These are phyloP conservation scores for Zopfia rhizophila DNA, from an alignment of 2,329 filamentous ascomycete species.

Conservation along the genomic window DNA sequence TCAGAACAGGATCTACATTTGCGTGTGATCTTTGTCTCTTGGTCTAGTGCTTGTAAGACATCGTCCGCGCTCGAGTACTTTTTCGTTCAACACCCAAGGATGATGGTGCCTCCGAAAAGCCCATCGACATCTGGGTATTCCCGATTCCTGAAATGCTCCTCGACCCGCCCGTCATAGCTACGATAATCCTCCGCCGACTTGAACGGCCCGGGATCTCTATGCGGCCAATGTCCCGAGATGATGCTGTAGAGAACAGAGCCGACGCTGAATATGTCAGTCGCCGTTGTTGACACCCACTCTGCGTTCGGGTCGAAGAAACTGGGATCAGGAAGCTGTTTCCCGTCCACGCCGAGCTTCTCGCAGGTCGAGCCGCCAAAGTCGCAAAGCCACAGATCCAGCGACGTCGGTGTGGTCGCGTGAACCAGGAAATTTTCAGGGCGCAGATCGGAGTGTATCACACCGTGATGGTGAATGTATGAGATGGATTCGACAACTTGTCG, in stretches of 20 bases:
- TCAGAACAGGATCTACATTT: slow-evolving; percentile 4
- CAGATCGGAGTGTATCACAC: slow-evolving; percentile 49
- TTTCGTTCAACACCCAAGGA: slow-evolving; percentile 15
- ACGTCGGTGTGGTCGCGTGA: slow-evolving; percentile 28
- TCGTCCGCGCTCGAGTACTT: slow-evolving; percentile 10
- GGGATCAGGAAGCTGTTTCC: slow-evolving; percentile 18
- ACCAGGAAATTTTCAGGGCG: slow-evolving; percentile 46
- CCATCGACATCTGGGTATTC: slow-evolving; percentile 14
- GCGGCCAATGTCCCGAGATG: slow-evolving; percentile 29
- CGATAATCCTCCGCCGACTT: slow-evolving; percentile 11
- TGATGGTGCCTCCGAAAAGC: slow-evolving; percentile 14
- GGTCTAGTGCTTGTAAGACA: slow-evolving; percentile 8
- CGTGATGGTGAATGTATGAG: slow-evolving; percentile 39
- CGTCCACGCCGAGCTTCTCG: slow-evolving; percentile 38
- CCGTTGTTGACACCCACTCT: slow-evolving; percentile 21
- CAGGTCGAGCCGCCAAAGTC: slow-evolving; percentile 48
- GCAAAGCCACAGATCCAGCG: slow-evolving; percentile 43
- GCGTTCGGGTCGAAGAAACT: slow-evolving; percentile 26
- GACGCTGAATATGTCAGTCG: slow-evolving; percentile 32
- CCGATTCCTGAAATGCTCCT: slow-evolving; percentile 9
- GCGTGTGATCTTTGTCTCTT: slow-evolving; percentile 4
- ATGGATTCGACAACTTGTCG: slow-evolving; percentile 42
- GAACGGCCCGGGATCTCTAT: slow-evolving; percentile 11
- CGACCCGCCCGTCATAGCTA: slow-evolving; percentile 13
- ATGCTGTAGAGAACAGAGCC: slow-evolving; percentile 34